Percentiles rank a stretch among this genome's conserved stretches.
Evolutionary conservation across 2,329 filamentous ascomycete genomes (phyloP).

Genomic region (Botrytis pseudocinerea): DNA sequence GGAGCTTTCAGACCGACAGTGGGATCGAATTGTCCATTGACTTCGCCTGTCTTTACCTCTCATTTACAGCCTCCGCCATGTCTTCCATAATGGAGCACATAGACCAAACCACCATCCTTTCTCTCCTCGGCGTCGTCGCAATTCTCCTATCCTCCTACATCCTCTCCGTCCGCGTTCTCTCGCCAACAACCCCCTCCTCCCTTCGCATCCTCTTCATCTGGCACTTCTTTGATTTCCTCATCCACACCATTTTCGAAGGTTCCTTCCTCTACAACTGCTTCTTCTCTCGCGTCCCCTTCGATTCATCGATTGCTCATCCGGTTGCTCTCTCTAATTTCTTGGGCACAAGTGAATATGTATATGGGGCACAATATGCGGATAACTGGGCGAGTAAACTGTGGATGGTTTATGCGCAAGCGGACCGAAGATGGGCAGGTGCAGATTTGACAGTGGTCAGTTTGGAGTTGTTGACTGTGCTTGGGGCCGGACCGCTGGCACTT

Average conservation of each 20-base stretch:
- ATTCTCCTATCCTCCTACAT: conserved; percentile 54
- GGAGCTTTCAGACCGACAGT: not conserved
- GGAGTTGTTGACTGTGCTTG: conserved; percentile 65
- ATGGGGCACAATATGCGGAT: conserved; percentile 56
- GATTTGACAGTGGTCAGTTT: conserved; percentile 64
- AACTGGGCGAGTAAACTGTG: conserved; percentile 60
- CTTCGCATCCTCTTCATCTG: conserved; percentile 84
- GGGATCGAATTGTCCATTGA: not conserved
- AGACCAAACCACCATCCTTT: conserved; percentile 60
- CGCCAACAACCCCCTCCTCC: conserved; percentile 45
- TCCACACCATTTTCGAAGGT: conserved; percentile 89
- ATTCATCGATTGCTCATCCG: conserved; percentile 43
- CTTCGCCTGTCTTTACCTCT: not conserved
- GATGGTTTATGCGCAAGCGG: conserved; percentile 69
- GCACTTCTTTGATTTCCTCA: conserved; percentile 90
- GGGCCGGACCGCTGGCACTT: conserved; percentile 60
- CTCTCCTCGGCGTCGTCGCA: conserved; percentile 55
- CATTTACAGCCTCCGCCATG: not conserved
- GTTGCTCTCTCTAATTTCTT: conserved; percentile 49
- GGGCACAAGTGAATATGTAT: conserved; percentile 50
- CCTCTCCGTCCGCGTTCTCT: conserved; percentile 49
- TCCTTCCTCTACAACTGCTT: conserved; percentile 94
- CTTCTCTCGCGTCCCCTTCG: conserved; percentile 59
- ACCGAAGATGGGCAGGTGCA: conserved; percentile 62
- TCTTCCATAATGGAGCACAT: conserved; percentile 46